Base-by-base conservation (phyloP, 495 filamentous ascomycete genomes). In the Neurospora hispaniola region DNA sequence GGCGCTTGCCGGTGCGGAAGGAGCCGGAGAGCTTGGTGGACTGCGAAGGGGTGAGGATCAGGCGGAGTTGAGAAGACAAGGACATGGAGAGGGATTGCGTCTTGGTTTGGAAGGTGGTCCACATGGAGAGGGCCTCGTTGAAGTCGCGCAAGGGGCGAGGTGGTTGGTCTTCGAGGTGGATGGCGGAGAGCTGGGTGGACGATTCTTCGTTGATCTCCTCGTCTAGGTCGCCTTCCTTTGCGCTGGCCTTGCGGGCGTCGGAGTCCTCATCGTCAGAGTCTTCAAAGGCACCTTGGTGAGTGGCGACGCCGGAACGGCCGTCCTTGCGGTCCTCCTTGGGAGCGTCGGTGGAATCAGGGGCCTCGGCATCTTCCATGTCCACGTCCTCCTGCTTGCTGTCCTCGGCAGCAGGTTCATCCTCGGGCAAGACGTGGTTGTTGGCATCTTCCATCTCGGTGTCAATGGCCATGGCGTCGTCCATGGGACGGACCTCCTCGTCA, bases 11-110 rank as follows among this genome's bases (percentile, higher is more conserved):
- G 0, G 96, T 98, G 77, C 95, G 92, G 87, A 96, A 98, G 80
- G 97, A 94, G 73, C 96, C 96, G 3, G 95, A 94, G 77, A 98
- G 91, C 78, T 97, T 99, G 62, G 96, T 97, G 23, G 96, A 95
- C 62, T 94, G 90, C 0, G 96, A 98, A 0, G 96, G 96, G 3
- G 93, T 91, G 20, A 99, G 90, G 79, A 99, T 98, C 39, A 99
- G 90, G 42, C 95, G 93, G 42, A 99, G 90, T 76, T 98, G 96
- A 73, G 96, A 94, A 31, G 94, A 97, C 0, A 99, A 83, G 6
- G 90, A 89, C 71, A 95, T 89, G 1, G 96, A 96, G 70, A 98
- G 91, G 43, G 90, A 85, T 71, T 93, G 94, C 0, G 96, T 98
- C 68, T 89, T 87, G 73, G 86, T 84, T 82, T 97, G 93, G 82